Evolutionary conservation across 2,329 filamentous ascomycete species (phyloP), one percentile per base, ranked within the genome.

Genomic region (Scedosporium boydii): DNA sequence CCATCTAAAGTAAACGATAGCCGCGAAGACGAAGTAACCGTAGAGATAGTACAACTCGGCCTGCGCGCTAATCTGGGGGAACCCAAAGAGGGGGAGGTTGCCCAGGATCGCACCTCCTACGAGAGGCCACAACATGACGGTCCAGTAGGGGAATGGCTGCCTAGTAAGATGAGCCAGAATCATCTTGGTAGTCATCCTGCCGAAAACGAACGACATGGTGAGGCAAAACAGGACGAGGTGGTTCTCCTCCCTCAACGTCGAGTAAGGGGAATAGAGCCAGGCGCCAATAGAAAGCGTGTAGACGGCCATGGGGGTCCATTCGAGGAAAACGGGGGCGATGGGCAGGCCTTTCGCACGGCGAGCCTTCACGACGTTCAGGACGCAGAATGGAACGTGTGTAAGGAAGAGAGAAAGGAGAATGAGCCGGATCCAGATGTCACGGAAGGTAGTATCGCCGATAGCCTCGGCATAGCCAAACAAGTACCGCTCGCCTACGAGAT

Each of bases 181-280:
- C 75, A 98, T 98, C 80, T 98, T 99, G 46, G 95, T 99, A 0
- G 95, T 98, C 88, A 99, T 92, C 68, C 95, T 89, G 42, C 95
- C 95, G 74, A 99, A 98, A 64, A 97, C 95, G 69, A 98, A 93
- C n/a, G 91, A 90, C 81, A 98, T 89, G 64, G 91, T 96, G 64
- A 96, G 77, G 78, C 93, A 97, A 75, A 96, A 96, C 57, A 98
- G 84, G 10, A 96, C 87, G 1, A 99, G 84, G 70, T 95, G 90
- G 77, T 98, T 97, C 64, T 96, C 87, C 42, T 78, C 76, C 71
- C 96, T 83, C 44, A 99, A 77, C 10, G 84, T 87, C 64, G 93
- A 96, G 78, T 96, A 85, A 0, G 93, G 93, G 16, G 91, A 96
- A 72, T 90, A 95, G 3, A 98, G 80, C 95, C 95, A 99, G 12